Base-by-base conservation (phyloP, 116 monocot genomes). In the Dioscorea cayenensis region DNA sequence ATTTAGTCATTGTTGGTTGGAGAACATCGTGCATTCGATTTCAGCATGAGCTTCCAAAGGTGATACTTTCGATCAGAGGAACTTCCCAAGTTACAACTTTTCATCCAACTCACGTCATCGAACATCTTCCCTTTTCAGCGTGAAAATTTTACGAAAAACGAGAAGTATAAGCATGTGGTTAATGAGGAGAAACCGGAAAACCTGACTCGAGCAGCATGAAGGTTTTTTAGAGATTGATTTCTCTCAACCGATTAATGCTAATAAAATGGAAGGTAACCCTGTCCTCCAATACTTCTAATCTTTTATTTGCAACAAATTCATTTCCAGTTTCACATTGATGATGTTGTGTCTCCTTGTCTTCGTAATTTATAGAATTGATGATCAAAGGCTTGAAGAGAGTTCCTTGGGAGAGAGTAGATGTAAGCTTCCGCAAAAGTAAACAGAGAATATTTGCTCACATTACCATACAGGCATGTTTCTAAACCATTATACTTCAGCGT, bases 341-440 rank as follows among this genome's bases (percentile, higher is more conserved):
- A 52, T 22, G 10, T 58, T 59, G 22, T 68, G 51, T 64, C 22
- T 60, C 66, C 10, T 55, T 35, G 7, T 43, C 43, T 5, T 12
- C 60, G 55, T 51, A 12, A 67, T 74, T 19, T 83, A 63, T 70
- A 91, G 95, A 92, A 64, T 72, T 69, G 60, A 92, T 95, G 92
- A 83, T 92, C 63, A 85, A 66, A 74, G 85, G 81, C 61, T 85
- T 95, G 37, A 89, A 87, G 36, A 86, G 81, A 84, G 80, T 87
- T 74, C 59, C 87, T n/a, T 95, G 95, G 95, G 95, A 95, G 78
- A 92, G 92, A 68, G 82, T 95, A 27, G 89, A 91, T 75, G 89
- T 95, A 49, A 87, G 92, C 72, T 95, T 95, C 76, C 85, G 78
- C 37, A 87, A 79, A 74, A 92, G 85, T 38, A 85, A 64, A 61